A percentile compares a stretch with the other conserved stretches of the same genome.
Evolutionary conservation across 345 rosid species (phyloP).

Genomic region (Populus euphratica): DNA sequence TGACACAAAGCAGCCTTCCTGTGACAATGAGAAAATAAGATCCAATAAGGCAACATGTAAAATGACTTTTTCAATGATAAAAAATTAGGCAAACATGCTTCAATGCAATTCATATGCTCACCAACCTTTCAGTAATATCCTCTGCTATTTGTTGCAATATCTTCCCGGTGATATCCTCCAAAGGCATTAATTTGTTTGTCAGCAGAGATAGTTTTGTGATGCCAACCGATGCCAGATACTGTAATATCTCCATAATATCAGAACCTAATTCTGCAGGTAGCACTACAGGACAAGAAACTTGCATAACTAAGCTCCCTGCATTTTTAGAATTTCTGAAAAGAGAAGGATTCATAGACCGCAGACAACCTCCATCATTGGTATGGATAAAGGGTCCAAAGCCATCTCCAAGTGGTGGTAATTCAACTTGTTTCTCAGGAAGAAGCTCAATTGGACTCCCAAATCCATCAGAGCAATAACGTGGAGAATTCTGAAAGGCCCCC

Average conservation of each 20-base stretch:
- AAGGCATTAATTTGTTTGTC: conserved; percentile 50
- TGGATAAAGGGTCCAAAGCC: conserved; percentile 43
- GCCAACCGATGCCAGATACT: conserved; percentile 52
- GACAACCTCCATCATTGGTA: conserved; percentile 49
- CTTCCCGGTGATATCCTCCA: conserved; percentile 65
- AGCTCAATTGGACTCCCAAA: conserved; percentile 85
- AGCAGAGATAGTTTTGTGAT: conserved; percentile 36
- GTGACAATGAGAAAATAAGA: conserved; percentile 16
- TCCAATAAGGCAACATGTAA: conserved; percentile 11
- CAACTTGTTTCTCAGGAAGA: conserved; percentile 26
- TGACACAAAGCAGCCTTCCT: conserved; percentile 17
- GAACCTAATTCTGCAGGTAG: conserved; percentile 58
- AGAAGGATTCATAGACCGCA: conserved; percentile 54
- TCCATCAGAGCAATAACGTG: conserved; percentile 44
- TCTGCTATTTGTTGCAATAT: conserved; percentile 43
- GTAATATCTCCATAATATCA: conserved; percentile 42
- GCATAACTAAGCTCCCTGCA: conserved; percentile 49
- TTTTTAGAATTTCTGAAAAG: conserved; percentile 45
- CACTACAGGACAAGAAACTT: conserved; percentile 57
- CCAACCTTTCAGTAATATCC: conserved; percentile 41
- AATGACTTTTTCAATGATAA: not conserved
- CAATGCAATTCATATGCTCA: conserved; percentile 1
- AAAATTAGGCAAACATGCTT: not conserved
- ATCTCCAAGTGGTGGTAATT: conserved; percentile 48
- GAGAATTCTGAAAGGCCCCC: conserved; percentile 45